Base-by-base conservation (phyloP, 768 basidiomycete genomes). In the Naematelia encephala region DNA sequence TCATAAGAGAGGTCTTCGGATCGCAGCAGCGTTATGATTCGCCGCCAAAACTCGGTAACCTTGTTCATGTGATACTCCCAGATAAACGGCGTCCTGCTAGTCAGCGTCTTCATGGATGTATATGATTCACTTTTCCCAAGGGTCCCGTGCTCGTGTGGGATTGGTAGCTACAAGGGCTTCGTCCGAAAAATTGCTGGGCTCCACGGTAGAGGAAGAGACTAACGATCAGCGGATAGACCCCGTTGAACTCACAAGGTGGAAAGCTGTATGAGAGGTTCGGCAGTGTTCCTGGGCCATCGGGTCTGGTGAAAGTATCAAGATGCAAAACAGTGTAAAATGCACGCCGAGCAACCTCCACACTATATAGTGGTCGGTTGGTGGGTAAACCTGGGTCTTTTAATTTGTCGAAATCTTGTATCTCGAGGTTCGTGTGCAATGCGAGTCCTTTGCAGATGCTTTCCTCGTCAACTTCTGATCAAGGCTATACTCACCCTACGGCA, bases 11-110 rank as follows among this genome's bases (percentile, higher is more conserved):
- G 14, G 5, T 49, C 51, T 22, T 59, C 46, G 8, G 52, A 23
- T 27, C 39, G 26, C 5, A 59, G 13, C 1, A 54, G 44, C 11
- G 5, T 10, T n/a, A 45, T 30, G 52, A 54, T 48, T 11, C 16
- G 46, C 16, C 58, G 51, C 58, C 51, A 54, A 27, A 46, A 46
- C 30, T 29, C 30, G 11, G 44, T 27, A 28, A 47, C 34, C 5
- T 23, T 10, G 45, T 39, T 49, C 28, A 45, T 30, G 23, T 54
- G 58, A 23, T 28, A 48, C 25, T 53, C 29, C 51, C 51, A 59
- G 16, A 59, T 26, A 27, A 54, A 59, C 3, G 42, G n/a, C 2
- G 58, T 59, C 45, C 58, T 59, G 42, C 16, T 10, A 45, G 14
- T 5, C 28, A 45, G 34, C 46, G 22, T 12, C 4, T 27, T 3